Conservation (phyloP, 352 stramenopile species). For the Pilasporangium apinafurcum region DNA sequence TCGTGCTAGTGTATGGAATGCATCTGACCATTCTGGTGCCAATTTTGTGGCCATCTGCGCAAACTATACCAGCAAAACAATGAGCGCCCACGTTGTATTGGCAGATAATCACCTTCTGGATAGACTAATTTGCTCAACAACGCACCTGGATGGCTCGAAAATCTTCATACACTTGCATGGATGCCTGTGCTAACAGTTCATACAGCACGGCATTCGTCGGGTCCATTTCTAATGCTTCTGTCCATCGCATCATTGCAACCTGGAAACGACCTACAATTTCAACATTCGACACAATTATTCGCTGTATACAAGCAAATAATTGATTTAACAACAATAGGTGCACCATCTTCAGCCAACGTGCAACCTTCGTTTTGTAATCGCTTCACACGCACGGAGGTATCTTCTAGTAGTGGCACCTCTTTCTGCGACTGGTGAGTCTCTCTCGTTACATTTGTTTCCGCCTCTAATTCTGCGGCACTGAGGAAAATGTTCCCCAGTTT, state of each 20-base stretch:
- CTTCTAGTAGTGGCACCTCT: conserved; percentile 58
- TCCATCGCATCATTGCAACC: conserved; percentile 60
- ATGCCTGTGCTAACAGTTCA: conserved; percentile 66
- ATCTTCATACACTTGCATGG: conserved; percentile 63
- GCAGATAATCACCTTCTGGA: too few species aligned
- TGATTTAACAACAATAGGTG: too few species aligned
- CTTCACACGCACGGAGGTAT: conserved; percentile 39
- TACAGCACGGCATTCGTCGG: conserved; percentile 38
- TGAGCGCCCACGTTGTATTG: too few species aligned
- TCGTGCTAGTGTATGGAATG: conserved; percentile 57
- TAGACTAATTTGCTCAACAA: too few species aligned
- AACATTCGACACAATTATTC: neutral
- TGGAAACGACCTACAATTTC: conserved; percentile 31
- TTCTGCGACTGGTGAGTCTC: too few species aligned
- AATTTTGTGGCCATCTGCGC: conserved; percentile 46
- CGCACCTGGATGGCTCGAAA: conserved; percentile 61
- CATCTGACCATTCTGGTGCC: conserved; percentile 55
- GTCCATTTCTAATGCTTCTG: conserved; percentile 46
- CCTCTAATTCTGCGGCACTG: too few species aligned
- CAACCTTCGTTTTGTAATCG: conserved; percentile 75
- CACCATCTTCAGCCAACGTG: conserved; percentile 53
- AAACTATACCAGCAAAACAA: conserved; percentile 17
- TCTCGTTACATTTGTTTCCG: too few species aligned
- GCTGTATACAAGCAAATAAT: too few species aligned
- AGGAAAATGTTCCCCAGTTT: too few species aligned